Percentiles rank a stretch among this genome's conserved stretches.
Evolutionary conservation across 2,329 filamentous ascomycete genomes (phyloP).

Genomic region (Aureobasidium subglaciale): DNA sequence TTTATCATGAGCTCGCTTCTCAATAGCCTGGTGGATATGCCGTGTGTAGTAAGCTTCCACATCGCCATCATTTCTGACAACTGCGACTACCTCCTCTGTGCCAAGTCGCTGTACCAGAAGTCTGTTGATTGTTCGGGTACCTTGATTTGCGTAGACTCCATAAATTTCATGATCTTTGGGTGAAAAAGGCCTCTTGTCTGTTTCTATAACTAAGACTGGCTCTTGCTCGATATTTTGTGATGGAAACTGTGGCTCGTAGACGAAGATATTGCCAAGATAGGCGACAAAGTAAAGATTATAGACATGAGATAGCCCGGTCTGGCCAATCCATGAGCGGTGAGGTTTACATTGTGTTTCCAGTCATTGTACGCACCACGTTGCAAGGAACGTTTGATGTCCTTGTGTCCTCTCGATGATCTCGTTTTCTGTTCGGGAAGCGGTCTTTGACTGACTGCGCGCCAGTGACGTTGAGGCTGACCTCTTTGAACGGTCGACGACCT

Average conservation of each 20-base stretch:
- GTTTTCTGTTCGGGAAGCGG: conserved; percentile 22
- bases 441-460: conserved; percentile 15
- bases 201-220: conserved; percentile 33
- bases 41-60: conserved; percentile 37
- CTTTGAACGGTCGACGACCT: not conserved
- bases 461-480: conserved; percentile 7
- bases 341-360: not conserved
- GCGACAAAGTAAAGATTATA: conserved; percentile 46
- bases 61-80: conserved; percentile 53
- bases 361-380: conserved; percentile 29
- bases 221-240: conserved; percentile 31
- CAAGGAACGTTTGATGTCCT: no score
- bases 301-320: conserved; percentile 39
- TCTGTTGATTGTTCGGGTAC: conserved; percentile 35
- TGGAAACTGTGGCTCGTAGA: conserved; percentile 39
- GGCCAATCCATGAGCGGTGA: conserved; percentile 8
- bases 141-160: not conserved
- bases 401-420: no score
- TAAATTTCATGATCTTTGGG: not conserved
- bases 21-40: conserved; percentile 29
- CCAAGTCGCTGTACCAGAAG: conserved; percentile 39
- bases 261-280: conserved; percentile 31
- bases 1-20: conserved; percentile 26
- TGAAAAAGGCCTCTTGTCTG: conserved; percentile 26
- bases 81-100: conserved; percentile 42